These are phyloP conservation scores for Quercus rubra DNA, from an alignment of 306 rosid genomes.

Conservation along the genomic window DNA sequence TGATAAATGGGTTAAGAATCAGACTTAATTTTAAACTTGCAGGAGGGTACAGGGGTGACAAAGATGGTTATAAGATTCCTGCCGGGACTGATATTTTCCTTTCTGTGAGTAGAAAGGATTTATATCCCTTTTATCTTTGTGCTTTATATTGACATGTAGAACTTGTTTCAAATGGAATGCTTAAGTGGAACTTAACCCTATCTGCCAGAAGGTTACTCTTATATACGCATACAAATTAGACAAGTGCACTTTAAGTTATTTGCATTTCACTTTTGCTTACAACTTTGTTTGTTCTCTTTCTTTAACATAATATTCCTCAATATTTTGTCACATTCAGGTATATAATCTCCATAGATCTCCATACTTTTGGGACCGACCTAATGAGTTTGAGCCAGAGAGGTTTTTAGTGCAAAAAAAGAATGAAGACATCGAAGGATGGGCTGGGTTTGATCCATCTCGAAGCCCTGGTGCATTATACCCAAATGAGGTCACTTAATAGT, in stretches of 20 bases:
- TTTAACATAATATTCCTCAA: conserved; percentile 3
- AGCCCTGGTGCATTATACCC: conserved; percentile 94
- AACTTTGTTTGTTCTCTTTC: not conserved
- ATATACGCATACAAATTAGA: not conserved
- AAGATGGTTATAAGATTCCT: conserved; percentile 77
- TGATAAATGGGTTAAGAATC: conserved; percentile 8
- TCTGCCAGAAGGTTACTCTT: not conserved
- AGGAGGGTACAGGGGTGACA: conserved; percentile 83
- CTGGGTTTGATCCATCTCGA: conserved; percentile 89
- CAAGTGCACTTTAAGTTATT: not conserved
- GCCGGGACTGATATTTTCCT: conserved; percentile 88
- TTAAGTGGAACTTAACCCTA: not conserved
- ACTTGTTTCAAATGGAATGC: not conserved
- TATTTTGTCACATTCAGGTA: conserved; percentile 51
- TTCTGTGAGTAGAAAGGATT: conserved; percentile 65
- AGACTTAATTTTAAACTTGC: conserved; percentile 29
- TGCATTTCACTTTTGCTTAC: not conserved
- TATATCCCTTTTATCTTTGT: conserved; percentile 7
- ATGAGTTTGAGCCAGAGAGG: conserved; percentile 86
- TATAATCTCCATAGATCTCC: conserved; percentile 98
- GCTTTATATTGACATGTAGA: not conserved
- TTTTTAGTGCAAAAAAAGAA: conserved; percentile 54
- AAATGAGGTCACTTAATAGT: conserved; percentile 59
- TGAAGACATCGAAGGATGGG: conserved; percentile 85
- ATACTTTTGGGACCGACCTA: conserved; percentile 76